phyloP scores from a whole-genome alignment of 2,329 filamentous ascomycete genomes.

The Fusarium sp. region DNA sequence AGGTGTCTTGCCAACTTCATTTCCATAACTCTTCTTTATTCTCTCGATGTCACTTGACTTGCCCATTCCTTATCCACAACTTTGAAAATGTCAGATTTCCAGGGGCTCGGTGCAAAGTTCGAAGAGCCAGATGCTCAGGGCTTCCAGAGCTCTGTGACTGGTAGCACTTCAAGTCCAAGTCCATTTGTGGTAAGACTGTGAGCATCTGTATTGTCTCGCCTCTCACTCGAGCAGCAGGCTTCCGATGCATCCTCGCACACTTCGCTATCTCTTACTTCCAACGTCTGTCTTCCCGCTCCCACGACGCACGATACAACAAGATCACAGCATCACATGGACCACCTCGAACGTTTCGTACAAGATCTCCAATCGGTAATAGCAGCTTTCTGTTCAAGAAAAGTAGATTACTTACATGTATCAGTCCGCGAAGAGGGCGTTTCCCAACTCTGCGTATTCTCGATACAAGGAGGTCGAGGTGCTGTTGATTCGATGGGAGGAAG shows the following conservation, averaged over 20 bases:
- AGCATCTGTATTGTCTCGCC: neutral
- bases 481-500: slow-evolving; percentile 44
- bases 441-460: slow-evolving; percentile 43
- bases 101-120: slow-evolving; percentile 41
- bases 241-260: slow-evolving; percentile 44
- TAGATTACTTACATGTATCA: slow-evolving; percentile 17
- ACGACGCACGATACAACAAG: slow-evolving; percentile 43
- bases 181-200: slow-evolving; percentile 40
- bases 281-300: slow-evolving; percentile 35
- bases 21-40: neutral
- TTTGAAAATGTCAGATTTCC: slow-evolving; percentile 36
- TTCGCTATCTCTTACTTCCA: slow-evolving; percentile 39
- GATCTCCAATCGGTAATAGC: slow-evolving; percentile 38
- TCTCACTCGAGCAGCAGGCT: slow-evolving; percentile 38
- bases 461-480: slow-evolving; percentile 43
- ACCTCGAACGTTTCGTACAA: slow-evolving; percentile 35
- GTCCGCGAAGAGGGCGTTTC: slow-evolving; percentile 42
- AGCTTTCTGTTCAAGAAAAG: too few species aligned
- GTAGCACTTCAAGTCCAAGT: slow-evolving; percentile 39
- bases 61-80: neutral
- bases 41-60: neutral
- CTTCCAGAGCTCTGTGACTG: slow-evolving; percentile 41
- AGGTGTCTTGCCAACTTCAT: neutral
- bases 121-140: slow-evolving; percentile 28
- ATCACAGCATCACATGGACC: slow-evolving; percentile 43